Percentiles rank a stretch among this genome's conserved stretches.
phyloP scores from a whole-genome alignment of 257 asterid genomes.

The Henckelia pumila region DNA sequence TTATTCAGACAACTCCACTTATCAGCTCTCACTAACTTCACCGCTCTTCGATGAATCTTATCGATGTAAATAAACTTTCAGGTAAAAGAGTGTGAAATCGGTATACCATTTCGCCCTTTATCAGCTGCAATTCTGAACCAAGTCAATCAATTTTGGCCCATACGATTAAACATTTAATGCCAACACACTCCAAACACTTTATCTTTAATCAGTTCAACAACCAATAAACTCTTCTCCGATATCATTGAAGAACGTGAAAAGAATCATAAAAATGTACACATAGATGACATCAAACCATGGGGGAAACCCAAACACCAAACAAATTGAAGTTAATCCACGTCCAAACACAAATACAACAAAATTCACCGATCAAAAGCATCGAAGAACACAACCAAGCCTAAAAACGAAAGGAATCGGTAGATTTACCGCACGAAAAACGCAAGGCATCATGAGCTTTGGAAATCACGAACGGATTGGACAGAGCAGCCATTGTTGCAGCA shows the following conservation, averaged over 20 bases:
- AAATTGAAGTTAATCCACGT: neutral
- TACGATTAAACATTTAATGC: neutral
- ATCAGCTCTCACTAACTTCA: neutral
- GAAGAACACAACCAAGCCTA: constrained; percentile 1
- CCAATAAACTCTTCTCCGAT: neutral
- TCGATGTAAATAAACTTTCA: neutral
- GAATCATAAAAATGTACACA: no score
- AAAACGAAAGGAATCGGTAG: neutral
- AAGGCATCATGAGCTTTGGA: constrained; percentile 28
- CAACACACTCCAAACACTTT: neutral
- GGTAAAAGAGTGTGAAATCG: neutral
- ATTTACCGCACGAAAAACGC: constrained; percentile 40
- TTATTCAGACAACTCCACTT: neutral
- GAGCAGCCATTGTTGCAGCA: constrained; percentile 33
- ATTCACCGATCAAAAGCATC: neutral
- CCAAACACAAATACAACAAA: neutral
- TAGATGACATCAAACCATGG: neutral
- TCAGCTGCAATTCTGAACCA: constrained; percentile 15
- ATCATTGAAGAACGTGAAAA: neutral
- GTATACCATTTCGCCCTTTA: neutral
- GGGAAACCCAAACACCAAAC: neutral
- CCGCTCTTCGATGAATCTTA: neutral
- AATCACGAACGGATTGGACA: constrained; percentile 37
- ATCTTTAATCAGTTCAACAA: neutral
- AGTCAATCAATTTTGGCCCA: neutral